Evolutionary conservation across 2,329 filamentous ascomycete genomes (phyloP), one percentile per base, ranked within the genome.

Genomic region (Acrodontium crateriforme): DNA sequence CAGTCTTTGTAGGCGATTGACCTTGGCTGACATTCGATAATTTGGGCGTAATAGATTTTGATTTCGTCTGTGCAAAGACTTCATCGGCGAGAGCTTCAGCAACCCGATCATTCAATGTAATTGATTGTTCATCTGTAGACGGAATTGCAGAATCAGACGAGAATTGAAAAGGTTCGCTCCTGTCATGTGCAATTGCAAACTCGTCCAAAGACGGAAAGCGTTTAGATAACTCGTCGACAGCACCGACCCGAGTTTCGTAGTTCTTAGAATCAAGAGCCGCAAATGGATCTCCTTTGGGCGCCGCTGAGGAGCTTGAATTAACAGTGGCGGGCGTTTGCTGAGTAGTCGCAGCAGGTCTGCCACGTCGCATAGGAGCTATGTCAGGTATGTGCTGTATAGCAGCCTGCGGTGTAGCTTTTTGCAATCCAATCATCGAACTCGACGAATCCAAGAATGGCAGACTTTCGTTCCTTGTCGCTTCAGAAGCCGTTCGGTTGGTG

Each of bases 201-300:
- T 95, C 82, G 45, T 95, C 85, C 14, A 98, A 63, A 5, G 82
- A 85, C 1, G 89, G 89, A 42, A 94, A 98, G 28, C 79, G 71
- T 16, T 73, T 68, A 0, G 87, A 83, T 15, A 94, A 61, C 46
- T 95, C 87, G 41, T 95, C 89, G 2, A 65, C 62, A 13, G 69
- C 65, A 6, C 60, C 60, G 14, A 59, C 53, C 31, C 62, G 46
- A 4, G 59, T 54, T 45, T 40, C 62, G 40, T 37, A 54, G 18
- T 66, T 59, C 31, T 69, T 74, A 2, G 77, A 69, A 50, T 98
- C 89, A 15, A 98, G 66, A 1, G 82, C 83, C 11, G 83, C 83
- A 51, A 95, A 98, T 0, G 89, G 89, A 52, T 98, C 89, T 22
- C 76, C 74, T 38, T 75, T 69, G 40, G 74, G 69, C 0, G 82